Base-by-base conservation (phyloP, 495 filamentous ascomycete species). In the Neurospora tetrasperma region DNA sequence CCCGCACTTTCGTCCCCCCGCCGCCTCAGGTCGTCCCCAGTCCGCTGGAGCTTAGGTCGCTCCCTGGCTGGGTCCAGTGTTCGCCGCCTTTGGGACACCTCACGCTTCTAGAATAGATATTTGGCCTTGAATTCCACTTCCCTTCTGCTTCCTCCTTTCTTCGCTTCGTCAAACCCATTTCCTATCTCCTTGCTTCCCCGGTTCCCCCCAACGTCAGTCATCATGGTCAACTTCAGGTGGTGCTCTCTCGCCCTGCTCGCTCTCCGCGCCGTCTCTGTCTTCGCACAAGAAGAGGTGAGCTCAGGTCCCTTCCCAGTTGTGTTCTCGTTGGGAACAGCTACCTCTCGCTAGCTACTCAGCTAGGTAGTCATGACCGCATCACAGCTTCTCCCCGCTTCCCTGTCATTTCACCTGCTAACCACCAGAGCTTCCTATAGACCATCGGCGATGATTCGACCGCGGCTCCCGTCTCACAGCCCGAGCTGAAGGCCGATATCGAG, bases 191-290 rank as follows among this genome's bases (percentile, higher is more conserved):
- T 73, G 69, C 73, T 75, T 77, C 69, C 66, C 74, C 6, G 75
- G 76, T 71, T 72, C 70, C 73, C 73, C 44, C 71, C 71, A 70
- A 38, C 54, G 69, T 73, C 74, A 71, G 73, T 79, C 87, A 86
- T 80, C 78, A 94, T 94, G 92, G 89, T 90, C 82, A 89, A 89
- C 81, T 86, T 90, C 79, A 89, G 88, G 83, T 88, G 91, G 79
- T 87, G 91, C 78, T 86, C 89, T 75, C 84, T 95, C 73, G 90
- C 89, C 71, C 82, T 94, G 69, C 84, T 93, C 78, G 89, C 90
- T 66, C 86, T 94, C 75, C 90, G 90, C 77, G 87, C 88, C 66
- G 84, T 90, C 73, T 85, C 86, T 74, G 89, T 89, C 75, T 87
- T 88, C 73, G 87, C 88, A 74, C 84, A 86, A 48, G 84, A 88